phyloP scores from a whole-genome alignment of 2,329 filamentous ascomycete genomes.

The Gremmenia infestans region DNA sequence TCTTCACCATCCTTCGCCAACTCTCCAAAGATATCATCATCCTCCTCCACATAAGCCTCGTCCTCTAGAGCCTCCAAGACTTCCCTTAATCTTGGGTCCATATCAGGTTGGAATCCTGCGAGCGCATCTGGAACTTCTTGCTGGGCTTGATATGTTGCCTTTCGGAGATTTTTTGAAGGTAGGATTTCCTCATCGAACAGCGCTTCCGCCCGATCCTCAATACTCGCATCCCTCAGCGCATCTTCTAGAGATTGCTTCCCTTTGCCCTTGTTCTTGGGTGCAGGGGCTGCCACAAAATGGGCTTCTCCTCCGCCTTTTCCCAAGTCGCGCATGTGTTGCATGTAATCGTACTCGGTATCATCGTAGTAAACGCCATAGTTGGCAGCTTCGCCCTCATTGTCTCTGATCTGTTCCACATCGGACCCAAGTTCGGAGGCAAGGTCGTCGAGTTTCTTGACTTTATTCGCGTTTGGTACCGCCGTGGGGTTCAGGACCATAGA shows the following conservation, averaged over 20 bases:
- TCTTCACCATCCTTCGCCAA: slow-evolving; percentile 67
- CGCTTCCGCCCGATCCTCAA: slow-evolving; percentile 49
- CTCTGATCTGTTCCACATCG: slow-evolving; percentile 60
- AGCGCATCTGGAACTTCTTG: slow-evolving; percentile 90
- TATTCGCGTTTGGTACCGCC: slow-evolving; percentile 44
- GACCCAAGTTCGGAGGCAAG: slow-evolving; percentile 70
- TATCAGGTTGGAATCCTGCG: slow-evolving; percentile 92
- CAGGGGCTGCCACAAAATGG: slow-evolving; percentile 75
- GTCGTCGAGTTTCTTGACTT: slow-evolving; percentile 67
- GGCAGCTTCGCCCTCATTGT: slow-evolving; percentile 94
- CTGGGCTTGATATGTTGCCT: slow-evolving; percentile 82
- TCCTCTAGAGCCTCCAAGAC: slow-evolving; percentile 92
- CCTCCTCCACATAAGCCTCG: slow-evolving; percentile 83
- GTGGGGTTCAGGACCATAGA: slow-evolving; percentile 83
- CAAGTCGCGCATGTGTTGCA: slow-evolving; percentile 97
- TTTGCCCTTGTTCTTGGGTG: slow-evolving; percentile 59
- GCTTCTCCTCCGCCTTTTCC: slow-evolving; percentile 63
- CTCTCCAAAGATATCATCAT: slow-evolving; percentile 76
- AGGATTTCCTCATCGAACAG: slow-evolving; percentile 70
- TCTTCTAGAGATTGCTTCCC: slow-evolving; percentile 79
- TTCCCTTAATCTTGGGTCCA: slow-evolving; percentile 90
- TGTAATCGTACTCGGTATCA: slow-evolving; percentile 96
- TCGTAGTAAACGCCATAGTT: slow-evolving; percentile 92
- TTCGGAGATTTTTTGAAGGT: slow-evolving; percentile 72
- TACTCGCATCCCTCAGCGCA: slow-evolving; percentile 61